These are phyloP conservation scores for Talaromyces nanjingensis DNA, from an alignment of 495 filamentous ascomycete genomes.

Conservation along the genomic window DNA sequence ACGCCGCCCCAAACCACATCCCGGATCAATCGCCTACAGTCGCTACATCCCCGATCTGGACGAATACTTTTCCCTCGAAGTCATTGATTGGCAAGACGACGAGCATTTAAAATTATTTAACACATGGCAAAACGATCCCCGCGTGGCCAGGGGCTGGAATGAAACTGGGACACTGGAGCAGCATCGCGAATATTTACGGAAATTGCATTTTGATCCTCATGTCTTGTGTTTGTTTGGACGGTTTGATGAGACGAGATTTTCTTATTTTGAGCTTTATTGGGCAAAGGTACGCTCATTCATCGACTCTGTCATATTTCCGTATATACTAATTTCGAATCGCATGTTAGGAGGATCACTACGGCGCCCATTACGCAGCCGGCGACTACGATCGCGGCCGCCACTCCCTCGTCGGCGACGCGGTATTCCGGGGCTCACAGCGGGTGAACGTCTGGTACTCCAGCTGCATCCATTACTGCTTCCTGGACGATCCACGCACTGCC, in stretches of 20 bases:
- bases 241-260: constrained; percentile 55
- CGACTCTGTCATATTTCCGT: background rate
- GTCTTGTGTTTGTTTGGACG: constrained; percentile 53
- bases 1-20: constrained; percentile 52
- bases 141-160: constrained; percentile 63
- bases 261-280: constrained; percentile 69
- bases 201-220: constrained; percentile 55
- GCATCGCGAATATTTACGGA: constrained; percentile 54
- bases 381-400: constrained; percentile 64
- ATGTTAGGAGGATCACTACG: constrained; percentile 56
- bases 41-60: constrained; percentile 60
- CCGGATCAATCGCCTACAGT: constrained; percentile 57
- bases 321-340: constrained; percentile 3
- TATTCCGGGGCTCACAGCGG: constrained; percentile 56
- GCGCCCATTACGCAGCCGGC: constrained; percentile 55
- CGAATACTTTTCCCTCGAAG: constrained; percentile 60
- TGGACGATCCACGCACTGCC: constrained; percentile 60
- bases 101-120: constrained; percentile 57
- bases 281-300: constrained; percentile 44
- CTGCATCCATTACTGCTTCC: constrained; percentile 62
- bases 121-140: constrained; percentile 63
- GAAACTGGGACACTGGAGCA: constrained; percentile 57
- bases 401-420: constrained; percentile 58
- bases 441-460: constrained; percentile 64
- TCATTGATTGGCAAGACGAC: constrained; percentile 46